Evolutionary conservation across 129 eudicot genomes (phyloP), one percentile per base, ranked within the genome.

Genomic region (Helianthus tuberosus): DNA sequence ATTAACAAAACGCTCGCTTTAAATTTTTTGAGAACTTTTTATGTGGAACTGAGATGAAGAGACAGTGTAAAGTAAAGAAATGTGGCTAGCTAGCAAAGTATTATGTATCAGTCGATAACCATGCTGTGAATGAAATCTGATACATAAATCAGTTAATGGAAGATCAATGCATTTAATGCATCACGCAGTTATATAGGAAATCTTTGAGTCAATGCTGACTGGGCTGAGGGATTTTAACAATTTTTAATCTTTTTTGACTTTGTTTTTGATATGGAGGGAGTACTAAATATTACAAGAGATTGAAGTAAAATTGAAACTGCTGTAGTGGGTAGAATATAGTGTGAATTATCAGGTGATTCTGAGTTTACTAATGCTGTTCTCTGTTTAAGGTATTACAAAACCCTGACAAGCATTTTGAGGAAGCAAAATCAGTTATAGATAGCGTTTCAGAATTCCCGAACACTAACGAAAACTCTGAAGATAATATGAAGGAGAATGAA

Each of bases 361-460:
- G 20, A 72, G 67, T 27, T 73, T 66, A 5, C 32, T 70, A 14
- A 35, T 35, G 27, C 46, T 13, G 49, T 66, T 39, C 77, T 29
- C 70, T 72, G 54, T 75, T 58, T 46, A 74, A 84, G 95, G 88
- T 77, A 25, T 66, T 71, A 20, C 84, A 67, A 66, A 79, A 79
- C 80, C 89, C 86, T 15, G 85, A 79, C 39, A 84, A 81, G 82
- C 78, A 80, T 66, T 62, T 81, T 58, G 85, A 83, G 66, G 84
- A 93, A 84, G 93, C 91, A 81, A 81, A 69, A 74, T 63, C 68
- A 50, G 69, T 89, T 73, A 25, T 84, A 11, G 84, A 81, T 68
- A 79, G 84, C 23, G 81, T 77, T 71, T 64, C 69, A n/a, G 90
- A 84, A 55, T 38, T 74, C 78, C 65, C 75, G 57, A 72, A 81